These are phyloP conservation scores for Lachancea sp. DNA, from an alignment of 805 yeast genomes.

Conservation along the genomic window DNA sequence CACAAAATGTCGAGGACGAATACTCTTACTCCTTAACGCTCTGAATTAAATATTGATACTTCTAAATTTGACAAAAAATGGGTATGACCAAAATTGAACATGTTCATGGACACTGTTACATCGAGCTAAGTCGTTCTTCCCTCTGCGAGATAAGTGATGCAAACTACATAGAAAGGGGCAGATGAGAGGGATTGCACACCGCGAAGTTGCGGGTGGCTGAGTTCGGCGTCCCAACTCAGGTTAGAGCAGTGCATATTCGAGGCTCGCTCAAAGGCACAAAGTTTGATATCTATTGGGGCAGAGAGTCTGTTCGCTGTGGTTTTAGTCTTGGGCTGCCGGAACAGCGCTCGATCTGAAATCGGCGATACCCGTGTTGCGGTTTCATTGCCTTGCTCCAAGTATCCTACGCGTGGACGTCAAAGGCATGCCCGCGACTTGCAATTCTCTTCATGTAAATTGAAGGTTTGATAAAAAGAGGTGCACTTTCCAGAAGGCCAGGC, in stretches of 20 bases:
- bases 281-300: too few relatives aligned
- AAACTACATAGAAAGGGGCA: not conserved
- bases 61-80: slow-evolving; percentile 1
- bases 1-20: slow-evolving; percentile 94
- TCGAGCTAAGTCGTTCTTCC: not conserved
- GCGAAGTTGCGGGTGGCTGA: not conserved
- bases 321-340: too few relatives aligned
- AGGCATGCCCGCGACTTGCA: too few relatives aligned
- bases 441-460: too few relatives aligned
- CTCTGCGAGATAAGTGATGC: not conserved
- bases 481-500: too few relatives aligned
- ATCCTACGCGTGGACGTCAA: too few relatives aligned
- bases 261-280: not conserved
- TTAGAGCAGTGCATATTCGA: too few relatives aligned
- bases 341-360: not conserved
- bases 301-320: too few relatives aligned
- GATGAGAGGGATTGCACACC: not conserved
- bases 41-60: slow-evolving; percentile 27
- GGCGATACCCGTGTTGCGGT: not conserved
- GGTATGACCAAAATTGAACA: not conserved
- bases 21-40: slow-evolving; percentile 86
- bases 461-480: too few relatives aligned
- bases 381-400: too few relatives aligned
- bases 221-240: too few relatives aligned
- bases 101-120: not conserved